A percentile compares a stretch with the other conserved stretches of the same genome.
Conservation (phyloP, 208 protist species). For the Wallacemonas sp. region DNA sequence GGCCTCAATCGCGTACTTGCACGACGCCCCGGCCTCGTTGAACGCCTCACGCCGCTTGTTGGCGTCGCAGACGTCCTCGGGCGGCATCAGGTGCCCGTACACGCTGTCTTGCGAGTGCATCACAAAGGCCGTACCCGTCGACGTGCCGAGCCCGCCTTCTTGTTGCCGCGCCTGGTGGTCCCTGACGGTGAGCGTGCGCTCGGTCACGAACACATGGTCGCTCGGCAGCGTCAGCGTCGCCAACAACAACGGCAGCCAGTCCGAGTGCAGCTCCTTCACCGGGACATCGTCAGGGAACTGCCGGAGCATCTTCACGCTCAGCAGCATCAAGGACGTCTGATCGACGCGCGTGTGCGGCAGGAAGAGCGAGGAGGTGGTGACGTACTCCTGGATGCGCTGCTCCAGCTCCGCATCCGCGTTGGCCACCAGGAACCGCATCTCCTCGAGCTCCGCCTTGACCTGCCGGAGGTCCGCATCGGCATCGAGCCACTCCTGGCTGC, state of each 20-base stretch:
- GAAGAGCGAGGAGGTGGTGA: constrained; percentile 36
- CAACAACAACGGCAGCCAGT: constrained; percentile 60
- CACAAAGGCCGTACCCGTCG: background rate
- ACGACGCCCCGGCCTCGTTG: constrained; percentile 14
- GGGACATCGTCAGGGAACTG: constrained; percentile 62
- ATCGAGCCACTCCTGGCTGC: constrained; percentile 36
- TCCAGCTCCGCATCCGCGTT: constrained; percentile 45
- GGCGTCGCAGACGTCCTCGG: constrained; percentile 34
- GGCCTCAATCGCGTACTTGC: constrained; percentile 39
- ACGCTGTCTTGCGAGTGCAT: constrained; percentile 6
- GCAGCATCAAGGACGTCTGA: constrained; percentile 36
- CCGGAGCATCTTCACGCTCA: constrained; percentile 68
- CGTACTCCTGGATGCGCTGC: constrained; percentile 45
- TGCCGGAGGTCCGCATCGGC: constrained; percentile 49
- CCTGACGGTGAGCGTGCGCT: constrained; percentile 4
- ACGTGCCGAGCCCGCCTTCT: constrained; percentile 9
- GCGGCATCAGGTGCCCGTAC: constrained; percentile 15
- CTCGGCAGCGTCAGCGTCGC: constrained; percentile 42
- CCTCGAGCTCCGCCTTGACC: constrained; percentile 56
- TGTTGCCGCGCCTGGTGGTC: constrained; percentile 14
- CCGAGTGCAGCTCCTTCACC: constrained; percentile 62
- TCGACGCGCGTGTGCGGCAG: constrained; percentile 65
- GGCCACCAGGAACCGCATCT: constrained; percentile 48
- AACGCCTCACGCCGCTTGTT: constrained; percentile 29
- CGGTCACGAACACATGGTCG: constrained; percentile 33